Evolutionary conservation across 2,329 filamentous ascomycete genomes (phyloP), one percentile per base, ranked within the genome.

Genomic region (Xylariaceae sp.): DNA sequence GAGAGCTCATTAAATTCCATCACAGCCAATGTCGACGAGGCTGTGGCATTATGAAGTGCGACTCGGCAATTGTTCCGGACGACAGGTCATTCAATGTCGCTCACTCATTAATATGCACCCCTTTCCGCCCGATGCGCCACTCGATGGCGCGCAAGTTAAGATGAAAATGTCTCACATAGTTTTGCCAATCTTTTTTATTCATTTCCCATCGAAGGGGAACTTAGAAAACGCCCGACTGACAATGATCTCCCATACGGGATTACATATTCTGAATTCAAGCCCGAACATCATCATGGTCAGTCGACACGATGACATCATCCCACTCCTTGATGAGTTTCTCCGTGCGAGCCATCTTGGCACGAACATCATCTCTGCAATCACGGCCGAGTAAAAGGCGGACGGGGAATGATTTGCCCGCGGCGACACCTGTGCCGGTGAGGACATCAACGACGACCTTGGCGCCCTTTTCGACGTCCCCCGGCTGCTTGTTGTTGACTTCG

Each of bases 391-490:
- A 69, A 47, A 86, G 61, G 31, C 82, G 70, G 11, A 77, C 60
- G 0, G 81, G 83, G 1, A 85, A 68, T 26, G 76, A 72, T 59
- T 67, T 77, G 0, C 78, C 80, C 51, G 65, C 26, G 2, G 72
- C 78, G 29, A 70, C 69, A 0, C 80, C 81, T 2, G 70, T 73
- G 43, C 70, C 70, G 6, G 77, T 82, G 60, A 86, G 60, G 11
- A 81, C 70, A 59, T 86, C 81, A 4, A 84, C 73, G 31, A 83
- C 70, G 1, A 80, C 73, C 53, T 68, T 72, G 6, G 71, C 69
- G 0, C 77, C 82, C 70, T 83, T 83, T 19, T 66, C 68, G 2
- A 80, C 73, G 62, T 85, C 80, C 0, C 82, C 82, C 0, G 71
- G 74, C 68, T 85, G 80, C 0, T 76, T 74, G 12, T 76, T 71